Base-by-base conservation (phyloP, 2,329 filamentous ascomycete genomes). In the Pseudogymnoascus sp. region DNA sequence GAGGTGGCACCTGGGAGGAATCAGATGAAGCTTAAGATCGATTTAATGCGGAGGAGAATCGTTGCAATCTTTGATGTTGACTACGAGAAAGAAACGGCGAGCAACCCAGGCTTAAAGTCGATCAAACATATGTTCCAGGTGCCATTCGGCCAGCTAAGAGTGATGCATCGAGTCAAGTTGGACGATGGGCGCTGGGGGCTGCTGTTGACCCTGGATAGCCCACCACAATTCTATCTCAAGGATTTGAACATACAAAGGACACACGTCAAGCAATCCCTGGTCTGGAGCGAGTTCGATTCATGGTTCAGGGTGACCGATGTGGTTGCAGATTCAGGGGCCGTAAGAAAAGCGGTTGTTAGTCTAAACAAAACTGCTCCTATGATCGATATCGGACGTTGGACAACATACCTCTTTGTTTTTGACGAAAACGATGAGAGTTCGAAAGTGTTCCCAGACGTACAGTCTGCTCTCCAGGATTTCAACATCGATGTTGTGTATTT, bases 291-390 rank as follows among this genome's bases (percentile, higher is more conserved):
- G 21, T 76, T 77, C 65, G 78, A 84, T 66, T 75, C 78, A 0
- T 89, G 85, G 85, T 83, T 79, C 63, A 80, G 87, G 18, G 84
- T 88, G 67, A 88, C 86, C 0, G 80, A 85, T 65, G 81, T 90
- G 23, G 77, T 82, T n/a, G 76, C 78, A 63, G 70, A 77, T 37
- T 75, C 76, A 7, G 66, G 71, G 7, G 67, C 66, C 12, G 71
- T 78, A 5, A 69, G 68, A 7, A 67, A 65, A 12, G 71, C 74
- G 14, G 74, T 78, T 0, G 71, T 82, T 10, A 75, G 77, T 38
- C 72, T 86, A 5, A 77, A 76, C 38, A 84, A 82, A 63, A 68
- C 70, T 28, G 69, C 69, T 2, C 77, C 82, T 7, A 74, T 83
- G 10, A 83, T 89, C 65, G 83, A 89, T 69, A 81, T 87, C 65